Evolutionary conservation across 768 basidiomycete genomes (phyloP), one percentile per base, ranked within the genome.

Genomic region (Agrocybe praecox): DNA sequence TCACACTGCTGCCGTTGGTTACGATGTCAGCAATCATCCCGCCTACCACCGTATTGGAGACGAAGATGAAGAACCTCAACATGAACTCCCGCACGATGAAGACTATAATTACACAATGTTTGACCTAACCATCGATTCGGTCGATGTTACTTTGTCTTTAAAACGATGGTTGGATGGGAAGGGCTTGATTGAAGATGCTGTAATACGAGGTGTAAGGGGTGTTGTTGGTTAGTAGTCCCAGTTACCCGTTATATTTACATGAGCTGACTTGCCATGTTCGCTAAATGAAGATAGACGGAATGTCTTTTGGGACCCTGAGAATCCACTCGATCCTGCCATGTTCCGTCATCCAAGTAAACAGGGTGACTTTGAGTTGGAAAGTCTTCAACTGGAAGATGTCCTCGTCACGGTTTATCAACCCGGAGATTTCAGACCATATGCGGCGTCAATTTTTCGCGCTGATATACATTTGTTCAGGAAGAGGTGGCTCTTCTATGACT

Each of bases 401-500:
- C 81, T 99, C 12, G 79, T 98, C 36, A 98, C 96, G 15, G 87
- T 99, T 21, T 91, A 98, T 70, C 96, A 99, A 66, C 96, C 97
- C 0, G 89, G 85, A 33, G 82, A 86, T 55, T 98, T 98, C 75
- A 82, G 97, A 14, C 97, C 97, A 0, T 94, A 89, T 69, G 94
- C 89, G 0, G 87, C 90, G 11, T 94, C 91, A 7, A 94, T 99
- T 48, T 99, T 98, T 76, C 89, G 90, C 56, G 97, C 97, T 22
- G 90, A 94, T 63, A 82, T 98, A 33, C 81, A 83, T 12, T 81
- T 79, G 24, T 84, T 98, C 61, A 80, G 97, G 53, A 98, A 97
- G 71, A 87, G 90, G 65, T 98, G 94, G 94, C 64, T 96, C 34
- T 97, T 97, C 71, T 96, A 96, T 70, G 97, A 99, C 72, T 87